Evolutionary conservation across 352 stramenopile species (phyloP).

Genomic region (Pythium dissimile): DNA sequence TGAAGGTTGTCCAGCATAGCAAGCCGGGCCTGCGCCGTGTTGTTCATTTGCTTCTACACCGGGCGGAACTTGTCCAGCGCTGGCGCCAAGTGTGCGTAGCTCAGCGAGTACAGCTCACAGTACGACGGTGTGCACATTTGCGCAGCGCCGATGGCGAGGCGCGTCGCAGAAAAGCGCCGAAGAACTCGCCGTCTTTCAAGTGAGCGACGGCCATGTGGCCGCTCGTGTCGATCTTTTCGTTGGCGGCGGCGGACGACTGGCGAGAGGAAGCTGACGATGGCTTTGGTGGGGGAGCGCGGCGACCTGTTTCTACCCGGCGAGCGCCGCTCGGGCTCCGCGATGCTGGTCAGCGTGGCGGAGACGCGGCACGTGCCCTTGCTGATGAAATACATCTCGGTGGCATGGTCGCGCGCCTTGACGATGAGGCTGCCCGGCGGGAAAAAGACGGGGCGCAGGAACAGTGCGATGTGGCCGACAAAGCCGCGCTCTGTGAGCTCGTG

Average conservation of each 20-base stretch:
- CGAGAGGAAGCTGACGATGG: too few species aligned
- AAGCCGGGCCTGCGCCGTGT: neutral
- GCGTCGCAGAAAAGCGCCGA: constrained; percentile 42
- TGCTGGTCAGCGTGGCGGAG: neutral
- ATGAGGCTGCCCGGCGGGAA: constrained; percentile 12
- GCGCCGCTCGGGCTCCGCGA: neutral
- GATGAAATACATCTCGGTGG: constrained; percentile 19
- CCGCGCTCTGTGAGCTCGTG: constrained; percentile 11
- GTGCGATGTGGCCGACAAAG: constrained; percentile 16
- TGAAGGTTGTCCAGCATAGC: neutral
- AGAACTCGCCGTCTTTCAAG: constrained; percentile 45
- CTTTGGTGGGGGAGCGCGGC: neutral
- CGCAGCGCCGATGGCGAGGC: neutral
- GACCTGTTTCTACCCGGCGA: neutral
- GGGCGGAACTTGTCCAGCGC: constrained; percentile 9
- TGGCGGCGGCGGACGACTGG: neutral
- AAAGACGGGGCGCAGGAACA: constrained; percentile 14
- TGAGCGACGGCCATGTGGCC: neutral
- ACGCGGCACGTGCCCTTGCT: constrained; percentile 16
- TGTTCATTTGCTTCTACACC: constrained; percentile 3
- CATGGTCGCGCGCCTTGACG: constrained; percentile 9
- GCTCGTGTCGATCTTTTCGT: neutral
- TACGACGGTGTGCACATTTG: constrained; percentile 6
- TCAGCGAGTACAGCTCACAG: constrained; percentile 18
- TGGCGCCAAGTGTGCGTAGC: constrained; percentile 2